phyloP scores from a whole-genome alignment of 305 asterid species.

The Fraxinus albicans region DNA sequence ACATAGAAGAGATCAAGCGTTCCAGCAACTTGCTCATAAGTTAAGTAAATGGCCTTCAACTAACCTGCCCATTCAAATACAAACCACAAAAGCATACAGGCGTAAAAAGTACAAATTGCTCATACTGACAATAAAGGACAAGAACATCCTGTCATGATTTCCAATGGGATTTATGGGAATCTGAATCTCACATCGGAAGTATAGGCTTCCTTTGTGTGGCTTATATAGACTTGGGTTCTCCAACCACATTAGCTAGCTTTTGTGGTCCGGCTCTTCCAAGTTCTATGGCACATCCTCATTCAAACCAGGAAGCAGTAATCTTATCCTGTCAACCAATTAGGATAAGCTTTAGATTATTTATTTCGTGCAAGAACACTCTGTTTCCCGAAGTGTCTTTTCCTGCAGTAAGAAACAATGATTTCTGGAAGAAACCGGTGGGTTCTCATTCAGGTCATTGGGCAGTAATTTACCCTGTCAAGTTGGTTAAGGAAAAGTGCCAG shows the following conservation, averaged over 20 bases:
- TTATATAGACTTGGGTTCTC: too few species aligned
- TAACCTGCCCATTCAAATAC: not conserved
- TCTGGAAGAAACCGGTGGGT: not conserved
- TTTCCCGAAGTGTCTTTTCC: not conserved
- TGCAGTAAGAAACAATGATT: not conserved
- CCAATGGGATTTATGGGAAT: too few species aligned
- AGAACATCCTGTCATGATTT: not conserved
- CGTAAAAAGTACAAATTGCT: not conserved
- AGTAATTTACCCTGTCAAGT: not conserved
- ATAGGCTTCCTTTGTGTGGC: too few species aligned
- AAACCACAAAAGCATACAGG: not conserved
- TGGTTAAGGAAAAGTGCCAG: not conserved
- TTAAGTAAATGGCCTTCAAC: conserved; percentile 1
- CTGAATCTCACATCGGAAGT: too few species aligned
- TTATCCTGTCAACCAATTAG: conserved; percentile 1
- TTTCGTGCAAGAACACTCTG: not conserved
- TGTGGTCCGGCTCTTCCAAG: too few species aligned
- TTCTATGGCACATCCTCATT: not conserved
- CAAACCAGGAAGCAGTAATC: not conserved
- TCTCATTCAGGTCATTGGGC: not conserved
- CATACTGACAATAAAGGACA: conserved; percentile 4
- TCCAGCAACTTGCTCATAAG: not conserved
- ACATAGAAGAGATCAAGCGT: conserved; percentile 8
- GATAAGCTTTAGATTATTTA: not conserved
- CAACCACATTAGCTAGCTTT: too few species aligned